A percentile compares a stretch with the other conserved stretches of the same genome.
phyloP scores from a whole-genome alignment of 2,329 filamentous ascomycete species.

The Hypoxylon sp. region DNA sequence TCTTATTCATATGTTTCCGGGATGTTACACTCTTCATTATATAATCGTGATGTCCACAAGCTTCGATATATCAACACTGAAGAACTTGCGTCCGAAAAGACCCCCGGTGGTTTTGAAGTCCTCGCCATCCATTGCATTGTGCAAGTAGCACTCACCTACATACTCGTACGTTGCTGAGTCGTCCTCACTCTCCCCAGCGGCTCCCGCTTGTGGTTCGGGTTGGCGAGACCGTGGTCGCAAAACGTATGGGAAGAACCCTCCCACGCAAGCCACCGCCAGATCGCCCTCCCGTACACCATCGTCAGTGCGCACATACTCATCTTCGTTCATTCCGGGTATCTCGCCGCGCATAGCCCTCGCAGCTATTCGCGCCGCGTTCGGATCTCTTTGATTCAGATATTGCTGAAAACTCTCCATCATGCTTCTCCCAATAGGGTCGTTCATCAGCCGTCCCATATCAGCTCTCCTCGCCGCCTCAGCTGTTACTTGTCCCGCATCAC shows the following conservation, averaged over 20 bases:
- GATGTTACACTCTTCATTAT: background rate
- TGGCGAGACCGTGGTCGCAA: slow-evolving; percentile 44
- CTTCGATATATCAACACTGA: slow-evolving; percentile 30
- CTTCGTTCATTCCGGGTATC: slow-evolving; percentile 12
- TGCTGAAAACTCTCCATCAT: slow-evolving; percentile 44
- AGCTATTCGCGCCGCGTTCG: slow-evolving; percentile 1
- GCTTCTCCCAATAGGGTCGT: slow-evolving; percentile 33
- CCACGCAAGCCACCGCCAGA: slow-evolving; percentile 45
- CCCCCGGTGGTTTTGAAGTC: slow-evolving; percentile 34
- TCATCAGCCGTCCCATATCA: slow-evolving; percentile 32
- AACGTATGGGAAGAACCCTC: slow-evolving; percentile 47
- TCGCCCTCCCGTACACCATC: slow-evolving; percentile 44
- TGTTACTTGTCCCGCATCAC: background rate
- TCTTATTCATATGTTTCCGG: background rate
- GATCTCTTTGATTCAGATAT: slow-evolving; percentile 33
- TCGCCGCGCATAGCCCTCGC: slow-evolving; percentile 40
- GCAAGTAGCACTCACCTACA: slow-evolving; percentile 48
- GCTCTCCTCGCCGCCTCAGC: background rate
- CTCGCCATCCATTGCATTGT: slow-evolving; percentile 49
- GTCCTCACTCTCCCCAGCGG: background rate
- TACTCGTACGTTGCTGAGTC: slow-evolving; percentile 46
- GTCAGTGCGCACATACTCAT: slow-evolving; percentile 6
- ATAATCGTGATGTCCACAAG: slow-evolving; percentile 39
- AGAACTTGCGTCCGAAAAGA: slow-evolving; percentile 2
- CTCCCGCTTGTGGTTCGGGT: background rate